These are phyloP conservation scores for Pythium monospermum DNA, from an alignment of 352 stramenopile genomes.

Conservation along the genomic window DNA sequence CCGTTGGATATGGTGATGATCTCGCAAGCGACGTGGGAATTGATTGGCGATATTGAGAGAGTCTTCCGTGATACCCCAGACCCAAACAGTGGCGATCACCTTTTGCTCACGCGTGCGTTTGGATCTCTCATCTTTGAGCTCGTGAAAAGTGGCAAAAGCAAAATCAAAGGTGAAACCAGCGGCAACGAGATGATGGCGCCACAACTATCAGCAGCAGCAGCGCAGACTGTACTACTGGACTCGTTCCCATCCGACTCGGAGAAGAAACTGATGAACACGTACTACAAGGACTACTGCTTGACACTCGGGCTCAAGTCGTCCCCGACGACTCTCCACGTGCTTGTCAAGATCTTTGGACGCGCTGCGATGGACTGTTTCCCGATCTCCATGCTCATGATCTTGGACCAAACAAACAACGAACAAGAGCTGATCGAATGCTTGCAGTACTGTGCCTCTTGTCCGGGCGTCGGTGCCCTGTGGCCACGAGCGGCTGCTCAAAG, in stretches of 20 bases:
- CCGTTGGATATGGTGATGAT: slow-evolving; percentile 45
- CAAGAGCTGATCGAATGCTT: slow-evolving; percentile 36
- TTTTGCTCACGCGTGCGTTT: slow-evolving; percentile 23
- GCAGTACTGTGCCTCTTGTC: slow-evolving; percentile 20
- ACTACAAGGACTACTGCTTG: slow-evolving; percentile 59
- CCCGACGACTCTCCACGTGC: slow-evolving; percentile 41
- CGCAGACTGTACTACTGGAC: no score
- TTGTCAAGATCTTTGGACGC: slow-evolving; percentile 47
- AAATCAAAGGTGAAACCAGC: slow-evolving; percentile 7
- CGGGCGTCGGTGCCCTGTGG: slow-evolving; percentile 34
- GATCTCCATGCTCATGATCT: slow-evolving; percentile 48
- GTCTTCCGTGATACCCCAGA: background rate
- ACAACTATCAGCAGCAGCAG: no score
- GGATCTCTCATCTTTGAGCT: slow-evolving; percentile 33
- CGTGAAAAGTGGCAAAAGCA: slow-evolving; percentile 30
- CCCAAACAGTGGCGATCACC: background rate
- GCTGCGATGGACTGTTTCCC: slow-evolving; percentile 45
- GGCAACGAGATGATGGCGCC: background rate
- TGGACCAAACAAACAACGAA: slow-evolving; percentile 30
- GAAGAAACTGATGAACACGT: slow-evolving; percentile 51
- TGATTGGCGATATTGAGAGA: slow-evolving; percentile 49
- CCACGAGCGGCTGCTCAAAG: no score
- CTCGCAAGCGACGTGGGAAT: slow-evolving; percentile 50
- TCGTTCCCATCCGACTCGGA: slow-evolving; percentile 24
- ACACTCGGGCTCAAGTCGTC: slow-evolving; percentile 32